Evolutionary conservation across 495 filamentous ascomycete genomes (phyloP).

Genomic region (Podospora tetraspora): DNA sequence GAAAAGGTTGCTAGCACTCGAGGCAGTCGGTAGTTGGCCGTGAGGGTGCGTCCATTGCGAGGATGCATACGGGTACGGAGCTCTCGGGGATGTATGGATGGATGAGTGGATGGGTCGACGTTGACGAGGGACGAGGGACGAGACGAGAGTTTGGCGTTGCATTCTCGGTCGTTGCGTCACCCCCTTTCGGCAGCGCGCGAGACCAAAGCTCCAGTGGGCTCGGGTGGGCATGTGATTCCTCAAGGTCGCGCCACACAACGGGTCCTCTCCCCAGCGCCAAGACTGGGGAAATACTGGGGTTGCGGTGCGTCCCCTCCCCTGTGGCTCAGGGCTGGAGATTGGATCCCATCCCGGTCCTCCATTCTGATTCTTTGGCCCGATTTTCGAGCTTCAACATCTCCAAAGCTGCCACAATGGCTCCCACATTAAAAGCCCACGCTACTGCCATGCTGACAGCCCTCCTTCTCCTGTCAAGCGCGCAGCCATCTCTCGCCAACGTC

Average conservation of each 20-base stretch:
- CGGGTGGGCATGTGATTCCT: conserved; percentile 30
- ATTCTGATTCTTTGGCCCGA: not conserved
- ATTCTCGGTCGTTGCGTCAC: conserved; percentile 35
- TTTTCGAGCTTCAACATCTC: not conserved
- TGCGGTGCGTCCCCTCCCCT: not conserved
- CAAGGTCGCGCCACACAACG: not conserved
- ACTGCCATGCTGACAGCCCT: not conserved
- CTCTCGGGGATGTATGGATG: not conserved
- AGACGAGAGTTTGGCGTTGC: not conserved
- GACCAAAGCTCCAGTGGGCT: not conserved
- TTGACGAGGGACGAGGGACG: not conserved
- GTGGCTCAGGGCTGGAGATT: not conserved
- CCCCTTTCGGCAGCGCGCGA: conserved; percentile 17
- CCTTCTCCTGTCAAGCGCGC: conserved; percentile 10
- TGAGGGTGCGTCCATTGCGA: not conserved
- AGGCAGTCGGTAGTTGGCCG: not conserved
- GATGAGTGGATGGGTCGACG: not conserved
- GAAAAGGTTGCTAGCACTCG: not conserved
- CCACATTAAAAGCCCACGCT: not conserved
- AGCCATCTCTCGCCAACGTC: conserved; percentile 55
- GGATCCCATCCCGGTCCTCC: not conserved
- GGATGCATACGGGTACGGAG: not conserved
- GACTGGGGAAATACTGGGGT: conserved; percentile 17
- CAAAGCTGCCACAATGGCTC: not conserved
- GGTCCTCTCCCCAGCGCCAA: conserved; percentile 1